Percentiles rank a stretch among this genome's conserved stretches.
phyloP scores from a whole-genome alignment of 23 red algal species.

The Gracilaria caudata region DNA sequence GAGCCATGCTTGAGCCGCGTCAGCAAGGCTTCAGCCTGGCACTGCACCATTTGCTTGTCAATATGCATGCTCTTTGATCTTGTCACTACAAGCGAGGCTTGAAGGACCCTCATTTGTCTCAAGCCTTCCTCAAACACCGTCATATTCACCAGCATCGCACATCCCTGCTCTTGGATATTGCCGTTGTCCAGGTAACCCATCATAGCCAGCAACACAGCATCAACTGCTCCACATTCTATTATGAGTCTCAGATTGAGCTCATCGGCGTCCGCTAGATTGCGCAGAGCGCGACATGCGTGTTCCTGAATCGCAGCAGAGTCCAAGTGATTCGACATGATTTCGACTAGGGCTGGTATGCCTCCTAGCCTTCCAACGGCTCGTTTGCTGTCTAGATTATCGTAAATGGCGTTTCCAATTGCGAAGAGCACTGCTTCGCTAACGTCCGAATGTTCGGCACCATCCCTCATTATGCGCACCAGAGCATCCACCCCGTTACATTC shows the following conservation, averaged over 20 bases:
- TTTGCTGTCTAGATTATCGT: slow-evolving; percentile 56
- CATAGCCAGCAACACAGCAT: slow-evolving; percentile 42
- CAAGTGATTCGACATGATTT: slow-evolving; percentile 65
- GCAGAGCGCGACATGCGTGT: slow-evolving; percentile 59
- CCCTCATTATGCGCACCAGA: slow-evolving; percentile 56
- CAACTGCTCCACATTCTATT: slow-evolving; percentile 67
- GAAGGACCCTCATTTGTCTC: slow-evolving; percentile 40
- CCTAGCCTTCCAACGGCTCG: slow-evolving; percentile 49
- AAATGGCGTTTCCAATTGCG: slow-evolving; percentile 63
- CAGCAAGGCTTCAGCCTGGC: slow-evolving; percentile 64
- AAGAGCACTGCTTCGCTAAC: slow-evolving; percentile 48
- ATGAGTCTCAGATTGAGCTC: slow-evolving; percentile 62
- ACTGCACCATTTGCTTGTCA: slow-evolving; percentile 40
- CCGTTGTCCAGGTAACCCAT: slow-evolving; percentile 64
- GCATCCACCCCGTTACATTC: slow-evolving; percentile 37
- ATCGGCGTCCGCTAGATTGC: slow-evolving; percentile 69
- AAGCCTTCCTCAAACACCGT: slow-evolving; percentile 51
- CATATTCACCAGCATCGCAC: slow-evolving; percentile 68
- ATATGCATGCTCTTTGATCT: slow-evolving; percentile 23
- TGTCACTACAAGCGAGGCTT: slow-evolving; percentile 23
- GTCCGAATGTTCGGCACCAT: slow-evolving; percentile 19
- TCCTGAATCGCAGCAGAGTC: slow-evolving; percentile 53
- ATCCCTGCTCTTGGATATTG: slow-evolving; percentile 72
- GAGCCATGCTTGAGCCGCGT: slow-evolving; percentile 11
- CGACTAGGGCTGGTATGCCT: slow-evolving; percentile 47